Percentiles rank a stretch among this genome's conserved stretches.
Conservation (phyloP, 2,329 filamentous ascomycete species). For the Nemania diffusa region DNA sequence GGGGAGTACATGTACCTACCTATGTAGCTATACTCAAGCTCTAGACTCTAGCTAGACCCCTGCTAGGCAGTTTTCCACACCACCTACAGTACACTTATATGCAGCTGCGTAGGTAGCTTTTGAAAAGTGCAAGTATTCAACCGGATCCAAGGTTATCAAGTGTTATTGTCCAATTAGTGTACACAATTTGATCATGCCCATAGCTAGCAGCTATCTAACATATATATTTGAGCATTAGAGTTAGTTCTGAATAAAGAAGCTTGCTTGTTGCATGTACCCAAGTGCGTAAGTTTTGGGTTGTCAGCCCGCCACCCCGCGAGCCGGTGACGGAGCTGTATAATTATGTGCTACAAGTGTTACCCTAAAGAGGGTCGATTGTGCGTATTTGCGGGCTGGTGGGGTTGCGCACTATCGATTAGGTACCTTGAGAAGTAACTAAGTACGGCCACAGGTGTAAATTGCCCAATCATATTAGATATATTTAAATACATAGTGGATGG, state of each 20-base stretch:
- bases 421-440: neutral
- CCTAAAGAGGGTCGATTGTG: neutral
- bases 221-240: too few species aligned
- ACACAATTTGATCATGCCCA: too few species aligned
- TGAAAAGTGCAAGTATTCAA: too few species aligned
- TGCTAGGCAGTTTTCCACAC: too few species aligned
- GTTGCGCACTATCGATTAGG: conserved; percentile 1
- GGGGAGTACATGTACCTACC: conserved; percentile 12
- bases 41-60: neutral
- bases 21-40: neutral
- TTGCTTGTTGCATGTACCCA: too few species aligned
- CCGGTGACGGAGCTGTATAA: conserved; percentile 22
- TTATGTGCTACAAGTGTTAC: neutral
- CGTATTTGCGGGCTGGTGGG: neutral
- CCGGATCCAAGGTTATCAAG: too few species aligned
- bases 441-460: neutral
- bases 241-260: neutral
- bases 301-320: neutral
- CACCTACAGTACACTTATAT: too few species aligned
- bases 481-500: neutral
- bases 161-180: too few species aligned
- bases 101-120: too few species aligned
- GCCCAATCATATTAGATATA: neutral
- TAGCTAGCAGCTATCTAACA: too few species aligned
- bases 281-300: neutral